Base-by-base conservation (phyloP, 2,329 filamentous ascomycete genomes). In the Dactylellina parvicollis region DNA sequence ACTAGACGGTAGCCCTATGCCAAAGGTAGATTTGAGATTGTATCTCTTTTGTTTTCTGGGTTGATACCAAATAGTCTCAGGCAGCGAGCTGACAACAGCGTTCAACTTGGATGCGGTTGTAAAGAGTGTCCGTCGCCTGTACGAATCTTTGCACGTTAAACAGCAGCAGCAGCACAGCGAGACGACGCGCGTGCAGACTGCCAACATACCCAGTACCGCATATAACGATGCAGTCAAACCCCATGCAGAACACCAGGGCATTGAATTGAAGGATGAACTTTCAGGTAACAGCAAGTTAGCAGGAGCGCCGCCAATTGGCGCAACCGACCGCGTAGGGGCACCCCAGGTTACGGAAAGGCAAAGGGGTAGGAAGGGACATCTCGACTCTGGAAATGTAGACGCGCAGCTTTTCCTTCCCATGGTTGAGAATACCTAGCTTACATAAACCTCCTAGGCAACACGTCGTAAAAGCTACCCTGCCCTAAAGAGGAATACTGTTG, bases 1-100 rank as follows among this genome's bases (percentile, higher is more conserved):
- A 38, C 38, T 72, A 16, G 67, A 64, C 7, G 34, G 42, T 10
- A 65, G 59, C 20, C 67, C 59, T 7, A 65, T 72, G 67, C 59
- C 67, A 42, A 60, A 72, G 46, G 67, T 72, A 72, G 16, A 28
- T 28, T 36, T 8, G 4, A 14, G 9, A 18, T 16, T 12, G 16
- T 30, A 24, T 2, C 22, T n/a, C 24, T 52, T 18, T 4, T 16
- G 12, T 22, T 30, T n/a, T 7, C 30, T n/a, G 44, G 5, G 3
- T 52, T n/a, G n/a, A n/a, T n/a, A n/a, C n/a, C n/a, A n/a, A n/a
- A n/a, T n/a, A n/a, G n/a, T n/a, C n/a, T n/a, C n/a, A n/a, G n/a
- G n/a, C n/a, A n/a, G n/a, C 47, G 28, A 38, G 34, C 32, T 14
- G 8, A 34, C 18, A 38, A n/a, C 14, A 8, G 10, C 14, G n/a